phyloP scores from a whole-genome alignment of 768 basidiomycete genomes.

The Dacryopinax spathularia region DNA sequence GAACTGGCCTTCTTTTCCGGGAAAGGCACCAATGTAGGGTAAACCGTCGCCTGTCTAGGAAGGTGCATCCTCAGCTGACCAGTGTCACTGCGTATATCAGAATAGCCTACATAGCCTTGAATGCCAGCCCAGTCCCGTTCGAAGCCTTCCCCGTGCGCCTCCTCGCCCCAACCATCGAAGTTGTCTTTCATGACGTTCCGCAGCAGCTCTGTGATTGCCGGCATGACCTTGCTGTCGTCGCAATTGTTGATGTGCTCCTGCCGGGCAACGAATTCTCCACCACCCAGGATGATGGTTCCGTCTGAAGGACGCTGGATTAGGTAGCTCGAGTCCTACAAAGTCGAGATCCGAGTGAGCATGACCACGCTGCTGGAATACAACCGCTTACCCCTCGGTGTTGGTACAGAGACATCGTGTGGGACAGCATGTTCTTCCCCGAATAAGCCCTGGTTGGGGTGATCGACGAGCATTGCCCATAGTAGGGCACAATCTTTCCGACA shows the following conservation, averaged over 20 bases:
- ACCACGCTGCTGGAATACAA: background rate
- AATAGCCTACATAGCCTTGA: slow-evolving; percentile 12
- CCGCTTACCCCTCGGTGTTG: slow-evolving; percentile 5
- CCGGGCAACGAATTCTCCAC: slow-evolving; percentile 12
- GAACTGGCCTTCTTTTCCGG: slow-evolving; percentile 21
- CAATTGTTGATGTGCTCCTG: slow-evolving; percentile 15
- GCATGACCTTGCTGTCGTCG: slow-evolving; percentile 14
- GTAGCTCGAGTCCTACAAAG: slow-evolving; percentile 14
- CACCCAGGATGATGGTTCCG: slow-evolving; percentile 19
- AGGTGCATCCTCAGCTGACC: background rate
- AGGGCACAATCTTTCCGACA: slow-evolving; percentile 47
- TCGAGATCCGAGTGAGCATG: background rate
- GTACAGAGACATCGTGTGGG: slow-evolving; percentile 14
- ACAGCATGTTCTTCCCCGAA: slow-evolving; percentile 15
- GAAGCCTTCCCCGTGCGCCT: slow-evolving; percentile 15
- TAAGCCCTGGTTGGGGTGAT: slow-evolving; percentile 17
- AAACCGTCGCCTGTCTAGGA: slow-evolving; percentile 14
- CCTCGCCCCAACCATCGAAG: slow-evolving; percentile 20
- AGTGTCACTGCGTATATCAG: background rate
- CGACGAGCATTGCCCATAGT: slow-evolving; percentile 29
- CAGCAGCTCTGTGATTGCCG: slow-evolving; percentile 19
- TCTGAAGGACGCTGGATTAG: slow-evolving; percentile 19
- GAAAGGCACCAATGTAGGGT: slow-evolving; percentile 22
- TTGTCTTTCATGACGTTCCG: slow-evolving; percentile 14
- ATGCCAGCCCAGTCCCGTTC: slow-evolving; percentile 19